Conservation (phyloP, 441 rosid species). For the Daphne laureola region DNA sequence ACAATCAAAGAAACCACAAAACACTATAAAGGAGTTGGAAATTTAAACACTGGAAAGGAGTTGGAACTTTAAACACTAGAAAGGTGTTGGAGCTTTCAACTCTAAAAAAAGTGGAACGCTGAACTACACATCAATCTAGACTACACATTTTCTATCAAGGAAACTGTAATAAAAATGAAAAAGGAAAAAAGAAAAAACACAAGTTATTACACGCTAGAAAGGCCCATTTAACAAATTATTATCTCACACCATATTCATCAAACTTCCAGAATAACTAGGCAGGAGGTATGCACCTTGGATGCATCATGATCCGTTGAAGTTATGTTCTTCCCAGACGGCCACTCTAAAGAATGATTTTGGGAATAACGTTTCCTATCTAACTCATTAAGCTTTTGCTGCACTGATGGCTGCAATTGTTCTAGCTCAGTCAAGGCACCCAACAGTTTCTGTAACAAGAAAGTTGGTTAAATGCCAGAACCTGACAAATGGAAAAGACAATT, state of each 20-base stretch:
- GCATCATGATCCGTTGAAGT: conserved; percentile 26
- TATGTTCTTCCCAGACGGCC: conserved; percentile 42
- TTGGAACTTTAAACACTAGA: no score
- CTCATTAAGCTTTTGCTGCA: conserved; percentile 53
- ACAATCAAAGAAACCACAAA: no score
- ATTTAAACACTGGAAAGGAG: no score
- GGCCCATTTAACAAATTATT: conserved; percentile 5
- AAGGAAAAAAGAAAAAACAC: neutral
- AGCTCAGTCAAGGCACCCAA: conserved; percentile 68
- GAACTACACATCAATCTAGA: no score
- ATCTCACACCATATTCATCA: conserved; percentile 4
- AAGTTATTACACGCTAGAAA: neutral
- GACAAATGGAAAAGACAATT: conserved; percentile 10
- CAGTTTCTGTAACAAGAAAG: conserved; percentile 46
- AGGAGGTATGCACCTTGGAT: conserved; percentile 46
- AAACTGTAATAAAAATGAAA: conserved; percentile 1
- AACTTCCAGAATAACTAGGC: conserved; percentile 4
- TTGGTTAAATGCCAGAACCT: conserved; percentile 16
- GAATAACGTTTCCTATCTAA: conserved; percentile 36
- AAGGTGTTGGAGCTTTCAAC: no score
- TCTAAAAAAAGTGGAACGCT: no score
- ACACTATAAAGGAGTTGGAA: no score
- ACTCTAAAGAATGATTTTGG: conserved; percentile 37
- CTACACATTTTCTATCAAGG: no score
- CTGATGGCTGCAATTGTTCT: conserved; percentile 79